Base-by-base conservation (phyloP, 495 filamentous ascomycete genomes). In the Aspergillus bridgeri region DNA sequence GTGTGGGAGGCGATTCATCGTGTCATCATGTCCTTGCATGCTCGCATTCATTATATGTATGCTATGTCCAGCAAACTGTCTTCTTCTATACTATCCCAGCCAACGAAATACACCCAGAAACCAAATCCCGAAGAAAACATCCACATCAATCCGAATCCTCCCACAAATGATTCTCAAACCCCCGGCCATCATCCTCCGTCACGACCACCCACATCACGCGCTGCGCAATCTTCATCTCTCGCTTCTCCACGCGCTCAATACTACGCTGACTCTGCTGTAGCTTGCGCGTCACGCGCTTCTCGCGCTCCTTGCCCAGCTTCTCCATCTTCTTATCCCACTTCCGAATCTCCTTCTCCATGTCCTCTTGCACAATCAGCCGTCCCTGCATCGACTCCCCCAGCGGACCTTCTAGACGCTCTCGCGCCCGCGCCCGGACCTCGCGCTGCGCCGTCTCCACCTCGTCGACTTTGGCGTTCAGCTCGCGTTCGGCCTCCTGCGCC, bases 201-300 rank as follows among this genome's bases (percentile, higher is more conserved):
- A 60, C 49, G 2, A 60, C 59, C 20, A 60, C 53, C 59, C 59
- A 60, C 53, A 56, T 57, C 24, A 60, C 59, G 25, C 48, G 43
- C 59, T 57, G 53, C 20, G 59, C 59, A 27, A 67, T 60, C 44
- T 58, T 60, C 62, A 50, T 57, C 42, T 56, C 56, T 9, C 42
- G 42, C 48, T 56, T 59, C 13, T 59, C 24, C 22, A 51, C 11
- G 6, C 56, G 56, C 9, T 59, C 23, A 15, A 54, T 8, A 3
- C 56, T 53, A 42, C 27, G 51, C 42, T 60, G 50, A 9, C 46
- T 45, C 24, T 51, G 27, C 25, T 53, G 48, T 3, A 56, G 19
- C 24, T 43, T 44, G 25, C 27, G 42, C 15, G 29, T 51, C 3
- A 53, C 48, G 9, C 48, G 49, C 20, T 54, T 58, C 54, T 65